A percentile compares a stretch with the other conserved stretches of the same genome.
phyloP scores from a whole-genome alignment of 345 rosid species.

The Pistacia integerrima region DNA sequence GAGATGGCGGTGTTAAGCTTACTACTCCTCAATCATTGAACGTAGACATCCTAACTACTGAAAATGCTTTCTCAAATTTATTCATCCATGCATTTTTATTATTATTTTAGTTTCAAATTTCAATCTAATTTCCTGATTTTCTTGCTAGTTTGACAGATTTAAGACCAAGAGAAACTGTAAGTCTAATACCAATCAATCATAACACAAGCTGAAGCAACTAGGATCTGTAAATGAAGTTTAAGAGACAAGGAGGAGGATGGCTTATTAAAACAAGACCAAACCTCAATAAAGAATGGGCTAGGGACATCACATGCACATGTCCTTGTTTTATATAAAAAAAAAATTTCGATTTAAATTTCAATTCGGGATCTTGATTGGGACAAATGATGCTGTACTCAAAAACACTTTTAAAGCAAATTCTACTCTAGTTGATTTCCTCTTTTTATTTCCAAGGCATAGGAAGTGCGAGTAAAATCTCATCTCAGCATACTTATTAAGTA shows the following conservation, averaged over 20 bases:
- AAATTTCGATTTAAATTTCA: too few relatives aligned
- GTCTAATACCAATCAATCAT: too few relatives aligned
- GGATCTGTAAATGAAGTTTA: too few relatives aligned
- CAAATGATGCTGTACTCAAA: background rate
- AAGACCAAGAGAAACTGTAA: too few relatives aligned
- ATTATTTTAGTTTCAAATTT: background rate
- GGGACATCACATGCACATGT: slow-evolving; percentile 36
- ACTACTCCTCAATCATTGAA: slow-evolving; percentile 15
- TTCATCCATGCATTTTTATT: background rate
- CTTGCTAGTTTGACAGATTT: too few relatives aligned
- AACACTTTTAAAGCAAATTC: background rate
- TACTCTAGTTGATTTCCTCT: background rate
- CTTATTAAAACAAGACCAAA: slow-evolving; percentile 13
- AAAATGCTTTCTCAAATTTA: background rate
- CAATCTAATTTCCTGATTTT: too few relatives aligned
- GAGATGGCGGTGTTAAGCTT: background rate
- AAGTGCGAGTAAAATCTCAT: background rate
- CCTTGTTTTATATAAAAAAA: background rate
- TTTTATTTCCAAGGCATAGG: background rate
- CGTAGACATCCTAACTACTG: slow-evolving; percentile 19
- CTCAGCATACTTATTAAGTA: too few relatives aligned
- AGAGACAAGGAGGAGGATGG: slow-evolving; percentile 22
- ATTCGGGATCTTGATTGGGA: background rate
- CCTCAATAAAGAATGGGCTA: slow-evolving; percentile 21
- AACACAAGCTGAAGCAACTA: too few relatives aligned